A percentile compares a stretch with the other conserved stretches of the same genome.
phyloP scores from a whole-genome alignment of 345 rosid species.

The Moricandia arvensis region DNA sequence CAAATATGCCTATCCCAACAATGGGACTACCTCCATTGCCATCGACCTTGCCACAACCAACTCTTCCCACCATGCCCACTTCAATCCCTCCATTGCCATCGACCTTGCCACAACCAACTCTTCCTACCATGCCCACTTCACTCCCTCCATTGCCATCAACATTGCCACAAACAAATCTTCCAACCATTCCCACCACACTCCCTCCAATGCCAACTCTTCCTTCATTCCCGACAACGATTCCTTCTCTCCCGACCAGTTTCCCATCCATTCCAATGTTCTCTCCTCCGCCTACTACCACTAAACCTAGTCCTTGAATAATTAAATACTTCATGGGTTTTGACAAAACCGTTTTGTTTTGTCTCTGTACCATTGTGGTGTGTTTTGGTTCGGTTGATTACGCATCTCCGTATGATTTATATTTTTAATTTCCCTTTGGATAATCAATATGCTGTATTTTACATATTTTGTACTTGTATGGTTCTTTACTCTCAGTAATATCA shows the following conservation, averaged over 20 bases:
- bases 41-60: not conserved
- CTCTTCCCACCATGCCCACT: not conserved
- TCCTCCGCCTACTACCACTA: conserved; percentile 16
- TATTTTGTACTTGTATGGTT: not conserved
- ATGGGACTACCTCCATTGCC: conserved; percentile 16
- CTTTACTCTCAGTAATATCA: not conserved
- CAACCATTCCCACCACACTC: not conserved
- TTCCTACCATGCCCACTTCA: not conserved
- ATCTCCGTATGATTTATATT: not conserved
- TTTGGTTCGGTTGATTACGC: not conserved
- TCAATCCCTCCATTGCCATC: not conserved
- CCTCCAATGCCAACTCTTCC: conserved; percentile 16
- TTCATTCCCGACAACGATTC: not conserved
- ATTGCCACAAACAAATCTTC: conserved; percentile 15
- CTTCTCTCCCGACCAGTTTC: conserved; percentile 18
- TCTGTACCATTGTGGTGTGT: not conserved
- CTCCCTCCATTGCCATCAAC: not conserved
- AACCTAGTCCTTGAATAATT: conserved; percentile 17
- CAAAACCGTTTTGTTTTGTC: not conserved
- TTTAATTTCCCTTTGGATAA: not conserved
- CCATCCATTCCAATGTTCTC: conserved; percentile 24
- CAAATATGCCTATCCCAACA: conserved; percentile 22
- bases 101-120: not conserved
- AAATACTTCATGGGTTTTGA: not conserved
- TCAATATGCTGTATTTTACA: not conserved